These are phyloP conservation scores for Botrytis hyacinthi DNA, from an alignment of 2,329 filamentous ascomycete genomes.

Conservation along the genomic window DNA sequence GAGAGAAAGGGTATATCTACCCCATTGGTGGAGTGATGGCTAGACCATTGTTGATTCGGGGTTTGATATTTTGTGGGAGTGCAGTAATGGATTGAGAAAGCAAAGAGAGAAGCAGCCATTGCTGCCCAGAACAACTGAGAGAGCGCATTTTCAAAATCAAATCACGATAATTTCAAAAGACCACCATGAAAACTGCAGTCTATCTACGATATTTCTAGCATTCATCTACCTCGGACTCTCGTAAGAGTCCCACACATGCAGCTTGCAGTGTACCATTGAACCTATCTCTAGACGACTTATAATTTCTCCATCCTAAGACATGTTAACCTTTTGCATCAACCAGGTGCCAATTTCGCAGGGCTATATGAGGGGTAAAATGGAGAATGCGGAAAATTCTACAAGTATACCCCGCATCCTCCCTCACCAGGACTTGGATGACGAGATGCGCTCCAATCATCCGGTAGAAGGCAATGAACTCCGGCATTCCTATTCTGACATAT, in stretches of 20 bases:
- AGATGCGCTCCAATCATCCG: conserved; percentile 17
- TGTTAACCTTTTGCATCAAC: neutral
- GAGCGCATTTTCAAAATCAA: neutral
- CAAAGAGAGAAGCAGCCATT: neutral
- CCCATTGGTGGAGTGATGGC: conserved; percentile 34
- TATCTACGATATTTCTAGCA: neutral
- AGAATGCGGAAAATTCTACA: conserved; percentile 5
- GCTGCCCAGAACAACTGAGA: neutral
- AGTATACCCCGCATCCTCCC: neutral
- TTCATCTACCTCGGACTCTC: neutral
- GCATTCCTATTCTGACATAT: neutral
- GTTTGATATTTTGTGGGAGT: neutral
- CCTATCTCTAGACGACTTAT: neutral
- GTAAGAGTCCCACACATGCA: neutral
- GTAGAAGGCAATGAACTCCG: neutral
- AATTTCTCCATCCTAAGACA: neutral
- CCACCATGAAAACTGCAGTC: neutral
- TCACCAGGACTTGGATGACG: neutral
- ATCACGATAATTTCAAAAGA: neutral
- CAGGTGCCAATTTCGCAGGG: neutral
- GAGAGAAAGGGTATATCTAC: conserved; percentile 19
- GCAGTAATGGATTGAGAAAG: neutral
- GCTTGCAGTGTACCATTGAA: neutral
- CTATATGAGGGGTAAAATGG: neutral
- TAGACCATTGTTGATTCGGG: conserved; percentile 31